Evolutionary conservation across 1,284 basidiomycete species (phyloP).

Genomic region (Puccinia brachypodii): DNA sequence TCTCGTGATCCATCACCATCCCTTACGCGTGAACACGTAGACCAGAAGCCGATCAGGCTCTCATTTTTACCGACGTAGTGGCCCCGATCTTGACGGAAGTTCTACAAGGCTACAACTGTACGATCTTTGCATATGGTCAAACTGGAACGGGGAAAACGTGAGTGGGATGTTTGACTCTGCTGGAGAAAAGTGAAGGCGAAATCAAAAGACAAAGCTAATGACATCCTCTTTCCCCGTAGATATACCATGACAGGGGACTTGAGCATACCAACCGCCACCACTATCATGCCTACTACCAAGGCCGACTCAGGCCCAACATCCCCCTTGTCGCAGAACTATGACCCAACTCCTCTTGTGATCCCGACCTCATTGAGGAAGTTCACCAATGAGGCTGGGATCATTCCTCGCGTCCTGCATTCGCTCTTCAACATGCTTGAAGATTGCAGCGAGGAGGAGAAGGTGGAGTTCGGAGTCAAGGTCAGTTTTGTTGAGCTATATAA

Average conservation of each 20-base stretch:
- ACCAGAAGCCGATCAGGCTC: slow-evolving; percentile 91
- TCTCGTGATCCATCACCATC: background rate
- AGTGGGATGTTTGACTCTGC: background rate
- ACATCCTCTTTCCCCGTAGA: background rate
- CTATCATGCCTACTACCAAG: slow-evolving; percentile 48
- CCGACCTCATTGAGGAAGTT: slow-evolving; percentile 70
- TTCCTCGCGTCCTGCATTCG: slow-evolving; percentile 90
- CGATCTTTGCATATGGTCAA: slow-evolving; percentile 97
- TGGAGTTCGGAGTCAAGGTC: slow-evolving; percentile 90
- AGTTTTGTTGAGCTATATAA: slow-evolving; percentile 99
- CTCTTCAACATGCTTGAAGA: slow-evolving; percentile 83
- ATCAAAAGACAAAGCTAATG: background rate
- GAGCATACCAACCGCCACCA: slow-evolving; percentile 48
- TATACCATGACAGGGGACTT: slow-evolving; percentile 49
- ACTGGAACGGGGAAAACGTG: slow-evolving; percentile 95
- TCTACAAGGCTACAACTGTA: slow-evolving; percentile 93
- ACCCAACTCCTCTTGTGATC: slow-evolving; percentile 51
- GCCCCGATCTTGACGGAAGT: slow-evolving; percentile 90
- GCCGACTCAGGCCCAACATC: background rate
- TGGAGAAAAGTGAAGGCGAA: background rate
- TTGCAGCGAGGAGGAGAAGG: slow-evolving; percentile 50
- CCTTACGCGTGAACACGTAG: slow-evolving; percentile 67
- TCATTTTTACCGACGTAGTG: slow-evolving; percentile 92
- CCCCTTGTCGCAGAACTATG: slow-evolving; percentile 63
- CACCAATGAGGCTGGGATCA: slow-evolving; percentile 87